Conservation (phyloP, 176 grass and related monocot genomes). For the Triticum turgidum region DNA sequence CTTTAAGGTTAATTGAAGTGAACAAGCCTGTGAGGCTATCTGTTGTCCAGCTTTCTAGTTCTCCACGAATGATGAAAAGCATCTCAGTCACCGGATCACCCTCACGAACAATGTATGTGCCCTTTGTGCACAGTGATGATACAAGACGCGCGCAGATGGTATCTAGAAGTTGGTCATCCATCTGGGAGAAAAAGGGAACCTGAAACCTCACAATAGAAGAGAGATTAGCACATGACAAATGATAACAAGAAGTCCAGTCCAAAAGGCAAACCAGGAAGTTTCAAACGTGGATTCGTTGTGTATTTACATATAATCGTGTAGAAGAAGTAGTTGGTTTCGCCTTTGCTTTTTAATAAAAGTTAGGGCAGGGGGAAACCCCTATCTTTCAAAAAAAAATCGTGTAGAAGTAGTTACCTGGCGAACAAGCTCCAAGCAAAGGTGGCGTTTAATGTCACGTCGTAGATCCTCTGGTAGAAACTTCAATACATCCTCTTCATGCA, state of each 20-base stretch:
- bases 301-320: too few species aligned
- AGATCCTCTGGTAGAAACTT: slow-evolving; percentile 70
- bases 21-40: slow-evolving; percentile 84
- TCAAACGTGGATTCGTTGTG: too few species aligned
- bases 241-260: not conserved
- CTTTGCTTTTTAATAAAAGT: too few species aligned
- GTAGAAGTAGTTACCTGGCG: slow-evolving; percentile 57
- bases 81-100: slow-evolving; percentile 95
- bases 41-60: slow-evolving; percentile 80
- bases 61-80: slow-evolving; percentile 93
- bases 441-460: slow-evolving; percentile 82
- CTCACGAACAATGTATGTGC: slow-evolving; percentile 81
- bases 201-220: slow-evolving; percentile 19
- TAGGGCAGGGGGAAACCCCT: too few species aligned
- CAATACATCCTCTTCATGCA: slow-evolving; percentile 75
- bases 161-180: slow-evolving; percentile 87
- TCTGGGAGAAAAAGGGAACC: slow-evolving; percentile 93
- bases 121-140: slow-evolving; percentile 71
- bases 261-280: too few species aligned
- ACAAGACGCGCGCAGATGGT: slow-evolving; percentile 89
- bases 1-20: slow-evolving; percentile 56
- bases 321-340: too few species aligned
- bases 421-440: slow-evolving; percentile 89
- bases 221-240: not conserved
- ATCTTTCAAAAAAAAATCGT: too few species aligned